Conservation (phyloP, 345 rosid genomes). For the Mangifera indica region DNA sequence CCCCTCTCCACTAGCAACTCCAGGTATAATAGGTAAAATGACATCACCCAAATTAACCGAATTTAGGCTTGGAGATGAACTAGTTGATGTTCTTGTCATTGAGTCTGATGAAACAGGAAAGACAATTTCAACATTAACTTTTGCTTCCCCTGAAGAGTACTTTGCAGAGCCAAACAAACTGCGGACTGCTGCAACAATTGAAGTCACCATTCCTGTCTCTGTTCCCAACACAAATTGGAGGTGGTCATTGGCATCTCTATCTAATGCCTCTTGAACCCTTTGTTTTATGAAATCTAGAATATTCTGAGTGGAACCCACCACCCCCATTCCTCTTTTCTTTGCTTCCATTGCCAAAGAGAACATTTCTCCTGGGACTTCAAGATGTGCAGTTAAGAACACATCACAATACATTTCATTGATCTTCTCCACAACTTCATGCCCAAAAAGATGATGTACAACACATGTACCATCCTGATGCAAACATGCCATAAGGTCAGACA, state of each 20-base stretch:
- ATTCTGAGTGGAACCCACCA: slow-evolving; percentile 89
- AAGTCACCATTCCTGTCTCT: slow-evolving; percentile 94
- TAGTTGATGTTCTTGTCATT: slow-evolving; percentile 55
- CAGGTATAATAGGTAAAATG: slow-evolving; percentile 74
- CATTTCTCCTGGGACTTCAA: slow-evolving; percentile 99
- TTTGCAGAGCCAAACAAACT: slow-evolving; percentile 48
- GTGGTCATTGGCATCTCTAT: slow-evolving; percentile 71
- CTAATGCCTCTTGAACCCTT: slow-evolving; percentile 80
- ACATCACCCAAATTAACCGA: slow-evolving; percentile 48
- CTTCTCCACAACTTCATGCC: slow-evolving; percentile 83
- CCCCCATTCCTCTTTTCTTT: slow-evolving; percentile 91
- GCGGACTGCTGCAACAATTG: slow-evolving; percentile 79
- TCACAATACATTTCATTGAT: slow-evolving; percentile 85
- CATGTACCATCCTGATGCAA: slow-evolving; percentile 79
- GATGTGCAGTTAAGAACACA: slow-evolving; percentile 91
- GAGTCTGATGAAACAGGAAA: slow-evolving; percentile 95
- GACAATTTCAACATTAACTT: slow-evolving; percentile 78
- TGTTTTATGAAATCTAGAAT: slow-evolving; percentile 82
- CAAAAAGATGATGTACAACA: slow-evolving; percentile 91
- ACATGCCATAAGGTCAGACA: slow-evolving; percentile 9
- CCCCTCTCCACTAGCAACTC: slow-evolving; percentile 93
- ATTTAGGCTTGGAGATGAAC: slow-evolving; percentile 36
- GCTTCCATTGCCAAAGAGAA: slow-evolving; percentile 96
- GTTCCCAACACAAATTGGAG: slow-evolving; percentile 93
- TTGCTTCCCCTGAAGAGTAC: slow-evolving; percentile 40